phyloP scores from a whole-genome alignment of 1,139 yeast genomes.

The Kurtzmaniella quercitrusa region DNA sequence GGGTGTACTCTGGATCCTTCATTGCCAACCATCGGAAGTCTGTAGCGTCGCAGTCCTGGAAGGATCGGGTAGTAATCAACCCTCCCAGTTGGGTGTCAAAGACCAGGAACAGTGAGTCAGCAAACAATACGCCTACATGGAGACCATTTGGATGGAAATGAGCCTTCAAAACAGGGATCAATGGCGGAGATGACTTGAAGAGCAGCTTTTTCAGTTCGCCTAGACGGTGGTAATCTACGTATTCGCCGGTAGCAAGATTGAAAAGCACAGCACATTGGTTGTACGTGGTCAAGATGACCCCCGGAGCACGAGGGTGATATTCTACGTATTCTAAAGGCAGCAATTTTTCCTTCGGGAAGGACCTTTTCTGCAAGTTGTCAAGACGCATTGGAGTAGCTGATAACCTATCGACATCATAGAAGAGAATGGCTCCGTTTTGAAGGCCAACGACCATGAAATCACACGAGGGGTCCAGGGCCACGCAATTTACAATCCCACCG shows the following conservation, averaged over 20 bases:
- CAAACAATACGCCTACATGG: conserved; percentile 47
- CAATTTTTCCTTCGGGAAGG: conserved; percentile 45
- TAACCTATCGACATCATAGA: conserved; percentile 85
- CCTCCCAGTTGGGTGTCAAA: conserved; percentile 88
- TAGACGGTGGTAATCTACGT: conserved; percentile 21
- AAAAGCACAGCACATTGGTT: conserved; percentile 65
- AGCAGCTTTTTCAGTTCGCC: conserved; percentile 27
- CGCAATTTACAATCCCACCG: conserved; percentile 54
- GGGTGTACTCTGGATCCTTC: conserved; percentile 76
- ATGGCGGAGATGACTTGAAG: conserved; percentile 38
- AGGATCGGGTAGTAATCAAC: conserved; percentile 16
- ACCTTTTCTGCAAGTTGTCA: conserved; percentile 64
- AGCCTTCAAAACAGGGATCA: conserved; percentile 50
- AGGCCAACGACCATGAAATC: conserved; percentile 86
- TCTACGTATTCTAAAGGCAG: conserved; percentile 64
- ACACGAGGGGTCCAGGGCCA: conserved; percentile 77
- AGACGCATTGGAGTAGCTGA: conserved; percentile 60
- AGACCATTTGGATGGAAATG: conserved; percentile 92
- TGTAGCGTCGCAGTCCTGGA: conserved; percentile 21
- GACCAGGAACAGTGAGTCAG: conserved; percentile 49
- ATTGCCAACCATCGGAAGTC: conserved; percentile 65
- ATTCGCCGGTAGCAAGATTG: conserved; percentile 56
- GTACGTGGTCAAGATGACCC: conserved; percentile 71
- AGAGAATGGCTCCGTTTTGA: conserved; percentile 65
- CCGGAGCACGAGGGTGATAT: conserved; percentile 89